Percentiles rank a stretch among this genome's conserved stretches.
Evolutionary conservation across 371 early-diverging fungal species (phyloP).

Genomic region (Funneliformis caledonium): DNA sequence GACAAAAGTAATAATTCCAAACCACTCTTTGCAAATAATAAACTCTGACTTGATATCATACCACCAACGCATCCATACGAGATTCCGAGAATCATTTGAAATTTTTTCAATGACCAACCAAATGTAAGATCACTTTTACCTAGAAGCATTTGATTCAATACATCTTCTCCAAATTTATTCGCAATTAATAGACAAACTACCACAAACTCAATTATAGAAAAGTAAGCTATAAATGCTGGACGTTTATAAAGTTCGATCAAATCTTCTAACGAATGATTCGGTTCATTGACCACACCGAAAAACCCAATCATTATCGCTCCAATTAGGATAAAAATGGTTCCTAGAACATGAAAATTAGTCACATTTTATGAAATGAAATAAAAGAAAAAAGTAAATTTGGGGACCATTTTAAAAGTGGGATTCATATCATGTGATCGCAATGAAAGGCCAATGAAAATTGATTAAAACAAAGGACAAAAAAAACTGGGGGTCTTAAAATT

Average conservation of each 20-base stretch:
- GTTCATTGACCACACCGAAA: constrained; percentile 80
- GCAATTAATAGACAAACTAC: constrained; percentile 58
- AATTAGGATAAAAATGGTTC: constrained; percentile 71
- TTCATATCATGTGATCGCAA: background rate
- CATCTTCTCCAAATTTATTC: constrained; percentile 57
- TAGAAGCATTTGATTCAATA: constrained; percentile 45
- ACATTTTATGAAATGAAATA: background rate
- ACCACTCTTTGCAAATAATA: constrained; percentile 83
- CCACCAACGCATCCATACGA: constrained; percentile 74
- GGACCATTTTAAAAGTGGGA: background rate
- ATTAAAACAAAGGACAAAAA: background rate
- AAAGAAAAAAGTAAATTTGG: background rate
- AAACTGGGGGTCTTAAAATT: background rate
- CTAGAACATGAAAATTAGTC: constrained; percentile 44
- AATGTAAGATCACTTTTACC: constrained; percentile 43
- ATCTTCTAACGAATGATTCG: constrained; percentile 72
- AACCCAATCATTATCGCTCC: constrained; percentile 75
- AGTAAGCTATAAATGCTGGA: constrained; percentile 75
- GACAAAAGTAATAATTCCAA: constrained; percentile 73
- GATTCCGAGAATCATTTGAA: constrained; percentile 54
- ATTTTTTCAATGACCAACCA: constrained; percentile 38
- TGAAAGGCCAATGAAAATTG: background rate
- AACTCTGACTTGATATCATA: constrained; percentile 74
- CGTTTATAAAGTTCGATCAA: constrained; percentile 71
- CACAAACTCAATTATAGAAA: constrained; percentile 60